Conservation (phyloP, 148 eudicot species). For the Vaccinium macrocarpon region DNA sequence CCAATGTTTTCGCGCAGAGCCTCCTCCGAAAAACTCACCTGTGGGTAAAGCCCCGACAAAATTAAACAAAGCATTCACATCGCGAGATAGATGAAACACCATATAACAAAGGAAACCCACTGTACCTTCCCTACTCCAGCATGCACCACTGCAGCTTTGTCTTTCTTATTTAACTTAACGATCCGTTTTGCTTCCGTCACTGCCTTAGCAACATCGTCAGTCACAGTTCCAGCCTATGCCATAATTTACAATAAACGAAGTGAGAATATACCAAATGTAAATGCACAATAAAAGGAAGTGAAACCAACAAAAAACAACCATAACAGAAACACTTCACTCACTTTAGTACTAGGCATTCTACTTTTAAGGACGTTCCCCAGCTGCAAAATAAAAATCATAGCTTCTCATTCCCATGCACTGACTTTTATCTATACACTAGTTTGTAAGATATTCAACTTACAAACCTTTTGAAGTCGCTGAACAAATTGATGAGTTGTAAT, state of each 20-base stretch:
- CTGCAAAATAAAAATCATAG: conserved; percentile 34
- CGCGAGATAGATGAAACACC: not conserved
- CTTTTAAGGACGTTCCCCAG: conserved; percentile 65
- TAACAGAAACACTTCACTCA: conserved; percentile 24
- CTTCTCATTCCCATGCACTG: not conserved
- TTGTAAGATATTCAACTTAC: conserved; percentile 17
- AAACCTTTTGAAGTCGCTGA: conserved; percentile 68
- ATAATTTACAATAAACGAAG: not conserved
- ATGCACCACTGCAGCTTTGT: conserved; percentile 81
- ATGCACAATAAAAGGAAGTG: not conserved
- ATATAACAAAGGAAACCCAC: conserved; percentile 6
- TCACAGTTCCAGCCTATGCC: conserved; percentile 75
- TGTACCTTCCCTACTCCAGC: conserved; percentile 89
- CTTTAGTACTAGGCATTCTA: conserved; percentile 79
- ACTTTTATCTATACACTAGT: not conserved
- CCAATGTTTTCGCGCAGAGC: conserved; percentile 80
- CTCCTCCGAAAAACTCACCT: conserved; percentile 75
- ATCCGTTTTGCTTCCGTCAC: conserved; percentile 72
- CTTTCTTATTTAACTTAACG: conserved; percentile 75
- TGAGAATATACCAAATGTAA: not conserved
- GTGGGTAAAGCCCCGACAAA: conserved; percentile 11
- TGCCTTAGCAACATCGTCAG: conserved; percentile 67
- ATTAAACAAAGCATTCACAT: not conserved
- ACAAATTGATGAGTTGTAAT: conserved; percentile 83
- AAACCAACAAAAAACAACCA: not conserved